phyloP scores from a whole-genome alignment of 768 basidiomycete genomes.

The Termitomyces sp. region DNA sequence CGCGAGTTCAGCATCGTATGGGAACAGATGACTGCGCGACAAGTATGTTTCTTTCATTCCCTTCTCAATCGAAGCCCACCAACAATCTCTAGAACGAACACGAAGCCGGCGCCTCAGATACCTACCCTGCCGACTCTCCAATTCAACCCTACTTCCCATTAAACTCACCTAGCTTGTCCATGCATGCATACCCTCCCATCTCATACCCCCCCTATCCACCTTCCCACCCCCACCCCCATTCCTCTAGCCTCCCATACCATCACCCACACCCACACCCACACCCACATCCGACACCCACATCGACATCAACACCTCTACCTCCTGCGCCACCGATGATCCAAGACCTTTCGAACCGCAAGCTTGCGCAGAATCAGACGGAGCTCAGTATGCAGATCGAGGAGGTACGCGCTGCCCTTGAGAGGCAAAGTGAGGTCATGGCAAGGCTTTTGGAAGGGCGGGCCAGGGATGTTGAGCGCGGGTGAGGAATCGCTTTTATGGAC shows the following conservation, averaged over 20 bases:
- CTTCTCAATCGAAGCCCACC: not conserved
- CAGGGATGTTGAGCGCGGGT: not conserved
- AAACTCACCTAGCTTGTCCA: not conserved
- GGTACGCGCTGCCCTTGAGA: slow-evolving; percentile 48
- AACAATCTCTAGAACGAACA: slow-evolving; percentile 2
- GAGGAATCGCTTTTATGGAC: too few relatives aligned
- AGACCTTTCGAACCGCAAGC: slow-evolving; percentile 54
- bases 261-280: not conserved
- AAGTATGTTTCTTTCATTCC: slow-evolving; percentile 23
- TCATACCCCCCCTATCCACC: not conserved
- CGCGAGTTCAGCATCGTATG: slow-evolving; percentile 89
- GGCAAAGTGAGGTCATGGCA: slow-evolving; percentile 48
- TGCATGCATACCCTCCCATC: not conserved
- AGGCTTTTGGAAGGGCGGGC: slow-evolving; percentile 21
- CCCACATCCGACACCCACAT: not conserved
- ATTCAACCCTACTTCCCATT: slow-evolving; percentile 9
- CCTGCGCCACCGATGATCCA: not conserved
- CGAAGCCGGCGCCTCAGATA: slow-evolving; percentile 9
- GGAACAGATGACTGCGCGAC: slow-evolving; percentile 66
- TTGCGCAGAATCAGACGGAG: slow-evolving; percentile 63
- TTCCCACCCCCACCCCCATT: not conserved
- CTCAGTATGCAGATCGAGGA: slow-evolving; percentile 61
- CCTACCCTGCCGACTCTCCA: slow-evolving; percentile 2
- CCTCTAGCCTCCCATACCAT: not conserved
- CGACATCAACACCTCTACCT: not conserved